These are phyloP conservation scores for Plasmodium vinckei DNA, from an alignment of 169 alveolate genomes.

Conservation along the genomic window DNA sequence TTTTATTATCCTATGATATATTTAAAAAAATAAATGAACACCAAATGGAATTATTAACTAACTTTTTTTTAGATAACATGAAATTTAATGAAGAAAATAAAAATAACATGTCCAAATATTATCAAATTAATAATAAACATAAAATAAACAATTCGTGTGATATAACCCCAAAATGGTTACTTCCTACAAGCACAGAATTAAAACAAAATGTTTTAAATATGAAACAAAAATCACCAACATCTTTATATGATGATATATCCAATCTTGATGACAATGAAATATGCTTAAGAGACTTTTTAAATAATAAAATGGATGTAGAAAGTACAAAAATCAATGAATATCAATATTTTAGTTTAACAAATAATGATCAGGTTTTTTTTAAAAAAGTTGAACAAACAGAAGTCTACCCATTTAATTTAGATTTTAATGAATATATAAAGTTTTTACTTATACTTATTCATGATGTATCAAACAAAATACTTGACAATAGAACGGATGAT, in stretches of 20 bases:
- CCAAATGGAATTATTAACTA: constrained; percentile 10
- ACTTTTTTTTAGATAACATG: background rate
- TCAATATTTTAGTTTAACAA: constrained; percentile 2
- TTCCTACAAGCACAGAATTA: constrained; percentile 15
- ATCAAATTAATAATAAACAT: background rate
- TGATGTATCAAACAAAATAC: background rate
- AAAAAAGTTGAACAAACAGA: constrained; percentile 36
- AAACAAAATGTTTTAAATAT: constrained; percentile 14
- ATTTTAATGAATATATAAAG: constrained; percentile 20
- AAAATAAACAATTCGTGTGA: background rate
- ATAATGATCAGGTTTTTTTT: background rate
- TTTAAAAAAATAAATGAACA: constrained; percentile 18
- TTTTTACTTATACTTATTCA: constrained; percentile 31
- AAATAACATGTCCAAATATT: background rate
- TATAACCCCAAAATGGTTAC: background rate
- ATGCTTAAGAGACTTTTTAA: too few species aligned
- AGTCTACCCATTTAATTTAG: background rate
- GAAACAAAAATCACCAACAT: background rate
- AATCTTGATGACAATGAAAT: background rate
- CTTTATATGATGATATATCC: too few species aligned
- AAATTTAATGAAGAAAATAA: background rate
- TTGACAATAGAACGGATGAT: too few species aligned
- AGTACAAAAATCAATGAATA: background rate
- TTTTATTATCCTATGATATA: constrained; percentile 30
- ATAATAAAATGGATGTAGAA: background rate